Conservation (phyloP, 2,329 filamentous ascomycete genomes). For the Beauveria scarabaeidicola region DNA sequence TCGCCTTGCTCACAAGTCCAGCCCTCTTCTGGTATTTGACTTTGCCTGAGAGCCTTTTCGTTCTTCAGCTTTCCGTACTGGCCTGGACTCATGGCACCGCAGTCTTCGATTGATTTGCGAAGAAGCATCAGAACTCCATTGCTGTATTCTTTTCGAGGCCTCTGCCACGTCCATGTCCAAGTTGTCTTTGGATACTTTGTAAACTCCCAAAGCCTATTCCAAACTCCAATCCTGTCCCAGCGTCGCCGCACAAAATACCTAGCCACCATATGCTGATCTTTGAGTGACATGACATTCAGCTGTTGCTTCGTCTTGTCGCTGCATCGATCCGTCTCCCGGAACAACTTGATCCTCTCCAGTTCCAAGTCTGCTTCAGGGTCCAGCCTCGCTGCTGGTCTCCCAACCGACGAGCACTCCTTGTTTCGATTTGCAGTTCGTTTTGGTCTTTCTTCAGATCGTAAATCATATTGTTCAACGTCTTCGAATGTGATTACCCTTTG, state of each 20-base stretch:
- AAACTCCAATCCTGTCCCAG: not conserved
- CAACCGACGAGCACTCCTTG: not conserved
- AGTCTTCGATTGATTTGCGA: not conserved
- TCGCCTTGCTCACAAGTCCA: not conserved
- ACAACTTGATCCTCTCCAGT: not conserved
- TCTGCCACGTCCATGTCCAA: conserved; percentile 5
- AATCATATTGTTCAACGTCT: not conserved
- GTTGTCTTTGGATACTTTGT: not conserved
- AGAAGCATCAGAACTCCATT: not conserved
- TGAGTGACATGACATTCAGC: not conserved
- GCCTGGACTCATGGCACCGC: not conserved
- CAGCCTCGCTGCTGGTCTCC: not conserved
- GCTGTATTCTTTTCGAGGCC: not conserved
- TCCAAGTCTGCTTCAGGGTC: not conserved
- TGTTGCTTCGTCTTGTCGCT: not conserved
- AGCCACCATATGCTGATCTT: not conserved
- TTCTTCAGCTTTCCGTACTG: not conserved
- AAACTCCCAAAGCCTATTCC: not conserved
- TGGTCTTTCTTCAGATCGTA: not conserved
- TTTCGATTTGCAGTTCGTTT: not conserved
- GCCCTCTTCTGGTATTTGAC: not conserved
- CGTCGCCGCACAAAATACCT: not conserved
- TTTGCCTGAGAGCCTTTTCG: not conserved
- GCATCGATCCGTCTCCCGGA: not conserved
- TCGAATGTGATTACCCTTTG: not conserved